phyloP scores from a whole-genome alignment of 2,329 filamentous ascomycete genomes.

The Sporothrix phasma region DNA sequence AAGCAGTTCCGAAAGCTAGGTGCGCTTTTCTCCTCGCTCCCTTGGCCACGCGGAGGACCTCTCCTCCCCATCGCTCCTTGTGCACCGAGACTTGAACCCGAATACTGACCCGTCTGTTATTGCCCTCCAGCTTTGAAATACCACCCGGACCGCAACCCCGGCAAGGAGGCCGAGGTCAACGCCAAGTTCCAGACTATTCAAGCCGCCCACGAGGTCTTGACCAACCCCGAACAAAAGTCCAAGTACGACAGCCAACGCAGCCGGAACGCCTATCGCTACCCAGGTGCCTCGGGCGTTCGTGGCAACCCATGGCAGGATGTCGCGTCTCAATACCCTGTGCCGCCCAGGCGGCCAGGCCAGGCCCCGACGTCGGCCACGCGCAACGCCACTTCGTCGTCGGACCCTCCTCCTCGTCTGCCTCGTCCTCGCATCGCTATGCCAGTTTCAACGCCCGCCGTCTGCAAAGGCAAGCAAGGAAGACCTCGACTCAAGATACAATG shows the following conservation, averaged over 20 bases:
- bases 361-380: slow-evolving; percentile 18
- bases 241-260: slow-evolving; percentile 43
- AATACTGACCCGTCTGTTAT: neutral
- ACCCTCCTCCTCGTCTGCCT: slow-evolving; percentile 13
- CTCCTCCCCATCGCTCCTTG: neutral
- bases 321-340: slow-evolving; percentile 39
- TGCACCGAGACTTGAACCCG: neutral
- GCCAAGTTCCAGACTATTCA: slow-evolving; percentile 80
- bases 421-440: slow-evolving; percentile 21
- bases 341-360: slow-evolving; percentile 25
- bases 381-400: slow-evolving; percentile 17
- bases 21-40: slow-evolving; percentile 26
- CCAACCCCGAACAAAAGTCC: slow-evolving; percentile 39
- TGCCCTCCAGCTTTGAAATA: slow-evolving; percentile 60
- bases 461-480: slow-evolving; percentile 19
- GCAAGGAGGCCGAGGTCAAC: slow-evolving; percentile 68
- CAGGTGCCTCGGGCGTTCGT: slow-evolving; percentile 43
- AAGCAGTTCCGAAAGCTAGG: slow-evolving; percentile 79
- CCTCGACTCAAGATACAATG: slow-evolving; percentile 23
- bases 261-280: slow-evolving; percentile 30
- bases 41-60: neutral
- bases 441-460: slow-evolving; percentile 18
- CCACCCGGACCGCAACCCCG: slow-evolving; percentile 82
- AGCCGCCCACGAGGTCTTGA: slow-evolving; percentile 67
- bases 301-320: slow-evolving; percentile 49